These are phyloP conservation scores for Hymenoscyphus fraxineus DNA, from an alignment of 2,329 filamentous ascomycete species.

Conservation along the genomic window DNA sequence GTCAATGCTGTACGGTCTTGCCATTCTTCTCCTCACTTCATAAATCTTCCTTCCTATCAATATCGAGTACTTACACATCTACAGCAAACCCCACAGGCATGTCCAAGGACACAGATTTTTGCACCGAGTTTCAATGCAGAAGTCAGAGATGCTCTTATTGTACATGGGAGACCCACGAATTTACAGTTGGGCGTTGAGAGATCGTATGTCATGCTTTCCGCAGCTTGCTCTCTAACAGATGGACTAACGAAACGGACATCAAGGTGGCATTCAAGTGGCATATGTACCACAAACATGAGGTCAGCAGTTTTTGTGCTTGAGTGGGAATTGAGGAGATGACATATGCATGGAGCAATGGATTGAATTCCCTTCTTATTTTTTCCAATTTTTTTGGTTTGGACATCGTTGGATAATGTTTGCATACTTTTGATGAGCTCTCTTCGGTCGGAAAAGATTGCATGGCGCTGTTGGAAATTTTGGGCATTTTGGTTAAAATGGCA, in stretches of 20 bases:
- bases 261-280: background rate
- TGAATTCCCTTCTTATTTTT: background rate
- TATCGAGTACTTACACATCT: background rate
- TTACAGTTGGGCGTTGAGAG: background rate
- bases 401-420: too few relatives aligned
- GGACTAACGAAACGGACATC: background rate
- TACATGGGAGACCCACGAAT: background rate
- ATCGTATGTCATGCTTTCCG: background rate
- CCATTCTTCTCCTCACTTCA: background rate
- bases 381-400: background rate
- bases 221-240: background rate
- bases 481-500: background rate
- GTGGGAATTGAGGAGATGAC: background rate
- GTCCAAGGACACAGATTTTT: background rate
- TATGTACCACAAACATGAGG: background rate
- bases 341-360: background rate
- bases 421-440: too few relatives aligned
- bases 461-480: background rate
- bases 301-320: background rate
- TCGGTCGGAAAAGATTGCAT: background rate
- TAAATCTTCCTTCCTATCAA: background rate
- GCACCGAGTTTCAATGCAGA: background rate
- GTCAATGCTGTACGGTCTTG: background rate
- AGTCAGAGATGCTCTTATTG: background rate
- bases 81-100: background rate